phyloP scores from a whole-genome alignment of 306 rosid genomes.

The Lithocarpus polystachyus region DNA sequence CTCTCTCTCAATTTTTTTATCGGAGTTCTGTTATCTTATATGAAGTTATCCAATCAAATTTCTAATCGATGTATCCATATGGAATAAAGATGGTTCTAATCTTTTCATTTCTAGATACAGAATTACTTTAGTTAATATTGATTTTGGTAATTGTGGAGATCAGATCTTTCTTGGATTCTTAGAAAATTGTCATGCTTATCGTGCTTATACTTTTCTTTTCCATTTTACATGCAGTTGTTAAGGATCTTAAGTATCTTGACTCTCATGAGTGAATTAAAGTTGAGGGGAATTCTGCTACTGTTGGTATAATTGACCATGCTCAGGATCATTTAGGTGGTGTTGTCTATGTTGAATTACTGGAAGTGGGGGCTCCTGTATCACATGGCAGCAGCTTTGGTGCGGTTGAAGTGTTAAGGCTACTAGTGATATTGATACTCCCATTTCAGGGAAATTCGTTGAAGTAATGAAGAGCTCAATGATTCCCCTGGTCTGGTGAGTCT shows the following conservation, averaged over 20 bases:
- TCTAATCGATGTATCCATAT: no score
- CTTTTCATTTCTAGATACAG: background rate
- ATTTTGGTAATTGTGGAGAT: background rate
- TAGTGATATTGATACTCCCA: conserved; percentile 81
- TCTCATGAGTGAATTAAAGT: conserved; percentile 94
- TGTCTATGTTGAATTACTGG: conserved; percentile 89
- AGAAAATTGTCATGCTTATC: background rate
- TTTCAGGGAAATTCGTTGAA: conserved; percentile 74
- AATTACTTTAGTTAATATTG: background rate
- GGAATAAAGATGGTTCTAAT: background rate
- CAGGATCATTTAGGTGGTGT: conserved; percentile 96
- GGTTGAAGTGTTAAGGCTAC: conserved; percentile 97
- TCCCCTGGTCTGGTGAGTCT: conserved; percentile 89
- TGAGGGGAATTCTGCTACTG: conserved; percentile 73
- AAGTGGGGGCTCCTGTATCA: conserved; percentile 54
- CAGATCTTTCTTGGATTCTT: background rate
- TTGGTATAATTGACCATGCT: conserved; percentile 90
- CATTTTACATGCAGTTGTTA: conserved; percentile 47
- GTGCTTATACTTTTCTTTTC: background rate
- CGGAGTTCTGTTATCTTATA: no score
- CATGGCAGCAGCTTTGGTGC: conserved; percentile 82
- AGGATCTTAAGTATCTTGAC: conserved; percentile 70
- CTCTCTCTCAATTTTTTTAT: no score
- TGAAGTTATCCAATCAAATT: no score
- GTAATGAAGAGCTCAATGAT: conserved; percentile 60